Conservation (phyloP, 2,329 filamentous ascomycete genomes). For the Arthrinium phaeospermum region DNA sequence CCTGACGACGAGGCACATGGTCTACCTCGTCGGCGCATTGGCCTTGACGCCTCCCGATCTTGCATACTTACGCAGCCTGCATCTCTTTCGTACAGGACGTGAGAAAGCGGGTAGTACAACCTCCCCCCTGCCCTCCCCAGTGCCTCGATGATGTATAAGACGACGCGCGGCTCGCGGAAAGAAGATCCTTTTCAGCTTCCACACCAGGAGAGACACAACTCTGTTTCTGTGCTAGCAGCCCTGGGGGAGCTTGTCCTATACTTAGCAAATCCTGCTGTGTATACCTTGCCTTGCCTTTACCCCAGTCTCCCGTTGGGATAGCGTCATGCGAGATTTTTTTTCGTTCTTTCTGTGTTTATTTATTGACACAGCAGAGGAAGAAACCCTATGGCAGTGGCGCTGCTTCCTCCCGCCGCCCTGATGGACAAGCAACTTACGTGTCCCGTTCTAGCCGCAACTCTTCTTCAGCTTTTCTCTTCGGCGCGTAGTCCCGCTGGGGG, state of each 20-base stretch:
- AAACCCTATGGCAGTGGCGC: conserved; percentile 3
- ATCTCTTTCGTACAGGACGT: background rate
- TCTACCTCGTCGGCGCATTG: conserved; percentile 8
- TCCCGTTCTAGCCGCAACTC: background rate
- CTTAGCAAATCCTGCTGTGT: background rate
- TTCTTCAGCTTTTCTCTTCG: background rate
- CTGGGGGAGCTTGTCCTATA: conserved; percentile 10
- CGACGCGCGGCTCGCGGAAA: conserved; percentile 3
- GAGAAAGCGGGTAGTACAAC: background rate
- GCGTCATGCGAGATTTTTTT: background rate
- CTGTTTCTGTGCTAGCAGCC: background rate
- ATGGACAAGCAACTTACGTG: conserved; percentile 10
- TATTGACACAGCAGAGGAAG: background rate
- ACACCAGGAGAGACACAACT: background rate
- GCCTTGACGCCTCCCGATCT: background rate
- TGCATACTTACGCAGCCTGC: background rate
- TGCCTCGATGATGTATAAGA: background rate
- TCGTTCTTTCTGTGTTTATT: background rate
- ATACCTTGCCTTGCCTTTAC: background rate
- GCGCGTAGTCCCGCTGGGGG: background rate
- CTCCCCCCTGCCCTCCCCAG: background rate
- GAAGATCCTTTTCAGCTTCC: conserved; percentile 13
- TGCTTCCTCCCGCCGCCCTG: conserved; percentile 10
- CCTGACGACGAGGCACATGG: background rate
- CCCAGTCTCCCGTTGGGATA: background rate